Percentiles rank a stretch among this genome's conserved stretches.
Evolutionary conservation across 2,329 filamentous ascomycete species (phyloP).

Genomic region (Exserohilum turcica): DNA sequence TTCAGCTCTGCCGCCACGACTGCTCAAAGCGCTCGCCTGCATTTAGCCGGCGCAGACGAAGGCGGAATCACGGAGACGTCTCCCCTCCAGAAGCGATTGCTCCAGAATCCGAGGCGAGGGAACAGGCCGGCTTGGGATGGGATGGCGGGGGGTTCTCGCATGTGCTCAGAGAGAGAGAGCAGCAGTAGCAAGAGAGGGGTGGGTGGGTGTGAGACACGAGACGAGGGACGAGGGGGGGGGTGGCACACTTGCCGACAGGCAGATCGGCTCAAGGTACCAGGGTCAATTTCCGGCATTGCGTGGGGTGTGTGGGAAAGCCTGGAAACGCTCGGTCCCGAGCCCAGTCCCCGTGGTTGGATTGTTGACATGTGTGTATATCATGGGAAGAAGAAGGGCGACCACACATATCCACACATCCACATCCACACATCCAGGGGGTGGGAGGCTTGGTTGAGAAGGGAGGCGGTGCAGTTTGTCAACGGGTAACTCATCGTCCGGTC

Average conservation of each 20-base stretch:
- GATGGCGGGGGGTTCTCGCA: too few relatives aligned
- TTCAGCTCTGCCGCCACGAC: constrained; percentile 18
- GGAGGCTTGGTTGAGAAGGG: too few relatives aligned
- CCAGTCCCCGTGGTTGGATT: constrained; percentile 1
- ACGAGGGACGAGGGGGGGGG: not conserved
- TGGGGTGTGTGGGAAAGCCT: not conserved
- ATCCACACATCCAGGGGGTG: too few relatives aligned
- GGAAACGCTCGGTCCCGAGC: not conserved
- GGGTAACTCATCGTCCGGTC: constrained; percentile 5
- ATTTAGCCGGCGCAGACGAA: constrained; percentile 24
- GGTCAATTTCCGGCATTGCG: constrained; percentile 10
- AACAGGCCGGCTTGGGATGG: not conserved
- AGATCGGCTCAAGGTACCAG: constrained; percentile 17
- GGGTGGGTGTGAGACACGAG: not conserved
- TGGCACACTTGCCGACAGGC: constrained; percentile 5
- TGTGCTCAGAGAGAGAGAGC: too few relatives aligned
- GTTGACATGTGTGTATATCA: too few relatives aligned
- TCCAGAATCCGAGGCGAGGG: not conserved
- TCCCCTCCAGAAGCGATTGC: not conserved
- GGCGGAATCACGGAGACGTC: not conserved
- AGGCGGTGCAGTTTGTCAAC: not conserved
- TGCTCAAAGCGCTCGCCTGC: constrained; percentile 16
- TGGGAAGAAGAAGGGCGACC: too few relatives aligned
- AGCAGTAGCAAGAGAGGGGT: not conserved
- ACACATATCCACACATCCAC: too few relatives aligned